A percentile compares a stretch with the other conserved stretches of the same genome.
Conservation (phyloP, 148 eudicot species). For the Vaccinium myrtillus region DNA sequence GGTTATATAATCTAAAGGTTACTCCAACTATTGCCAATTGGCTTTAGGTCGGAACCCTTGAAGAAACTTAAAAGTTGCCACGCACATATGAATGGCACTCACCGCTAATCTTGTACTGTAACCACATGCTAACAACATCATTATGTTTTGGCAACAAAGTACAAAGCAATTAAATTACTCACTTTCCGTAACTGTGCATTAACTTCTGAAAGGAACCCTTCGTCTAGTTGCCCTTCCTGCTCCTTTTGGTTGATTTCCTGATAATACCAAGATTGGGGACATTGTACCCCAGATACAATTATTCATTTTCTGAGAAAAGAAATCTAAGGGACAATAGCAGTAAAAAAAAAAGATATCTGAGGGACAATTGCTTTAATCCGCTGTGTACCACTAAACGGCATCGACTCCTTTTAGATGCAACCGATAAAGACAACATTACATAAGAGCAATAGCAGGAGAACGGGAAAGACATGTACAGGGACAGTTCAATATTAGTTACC, state of each 20-base stretch:
- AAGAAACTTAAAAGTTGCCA: neutral
- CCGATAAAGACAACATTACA: neutral
- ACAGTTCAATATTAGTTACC: neutral
- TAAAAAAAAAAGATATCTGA: neutral
- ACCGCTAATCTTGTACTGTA: neutral
- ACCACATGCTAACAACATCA: neutral
- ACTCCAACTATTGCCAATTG: too few species aligned
- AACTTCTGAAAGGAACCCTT: conserved; percentile 94
- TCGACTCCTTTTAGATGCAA: neutral
- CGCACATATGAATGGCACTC: neutral
- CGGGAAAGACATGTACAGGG: neutral
- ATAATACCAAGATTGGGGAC: conserved; percentile 17
- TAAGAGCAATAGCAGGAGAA: neutral
- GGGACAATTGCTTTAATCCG: neutral
- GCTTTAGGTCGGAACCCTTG: too few species aligned
- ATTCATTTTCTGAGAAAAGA: neutral
- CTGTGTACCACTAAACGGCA: neutral
- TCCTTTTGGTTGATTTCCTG: conserved; percentile 86
- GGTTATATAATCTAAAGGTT: too few species aligned
- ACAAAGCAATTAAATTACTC: conserved; percentile 26
- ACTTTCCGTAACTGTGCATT: conserved; percentile 96
- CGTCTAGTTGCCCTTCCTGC: conserved; percentile 90
- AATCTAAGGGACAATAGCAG: neutral
- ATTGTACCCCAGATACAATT: neutral
- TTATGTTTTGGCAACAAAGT: neutral